These are phyloP conservation scores for Lojkania enalia DNA, from an alignment of 2,329 filamentous ascomycete species.

Conservation along the genomic window DNA sequence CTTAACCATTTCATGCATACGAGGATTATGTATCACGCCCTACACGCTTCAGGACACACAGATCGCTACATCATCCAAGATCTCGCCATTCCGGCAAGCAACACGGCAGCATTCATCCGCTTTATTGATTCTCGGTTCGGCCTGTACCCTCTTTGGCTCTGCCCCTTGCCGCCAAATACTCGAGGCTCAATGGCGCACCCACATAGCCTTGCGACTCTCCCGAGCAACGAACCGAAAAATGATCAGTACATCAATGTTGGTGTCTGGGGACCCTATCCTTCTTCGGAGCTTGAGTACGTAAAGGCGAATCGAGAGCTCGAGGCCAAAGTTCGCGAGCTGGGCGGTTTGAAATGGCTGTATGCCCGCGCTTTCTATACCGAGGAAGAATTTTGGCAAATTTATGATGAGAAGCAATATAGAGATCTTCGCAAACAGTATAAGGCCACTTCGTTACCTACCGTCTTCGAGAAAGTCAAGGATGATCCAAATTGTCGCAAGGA, in stretches of 20 bases:
- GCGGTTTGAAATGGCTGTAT: conserved; percentile 86
- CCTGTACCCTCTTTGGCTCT: conserved; percentile 63
- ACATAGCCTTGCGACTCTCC: conserved; percentile 10
- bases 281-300: conserved; percentile 61
- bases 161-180: conserved; percentile 50
- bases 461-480: conserved; percentile 67
- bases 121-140: conserved; percentile 53
- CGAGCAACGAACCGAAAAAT: conserved; percentile 8
- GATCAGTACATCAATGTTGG: conserved; percentile 49
- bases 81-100: conserved; percentile 59
- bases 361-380: conserved; percentile 82
- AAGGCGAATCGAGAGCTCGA: conserved; percentile 72
- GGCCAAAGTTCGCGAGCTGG: conserved; percentile 67
- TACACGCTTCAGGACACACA: conserved; percentile 61
- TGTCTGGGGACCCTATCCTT: conserved; percentile 75
- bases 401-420: conserved; percentile 65
- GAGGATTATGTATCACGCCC: conserved; percentile 63
- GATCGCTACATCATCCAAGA: conserved; percentile 65
- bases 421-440: conserved; percentile 65
- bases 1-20: conserved; percentile 67
- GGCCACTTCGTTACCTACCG: conserved; percentile 64
- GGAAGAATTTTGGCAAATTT: conserved; percentile 69
- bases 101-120: conserved; percentile 55
- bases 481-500: conserved; percentile 42
- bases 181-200: conserved; percentile 37